A percentile compares a stretch with the other conserved stretches of the same genome.
These are phyloP conservation scores for Microbotryum intermedium DNA, from an alignment of 1,284 basidiomycete species.

Conservation along the genomic window DNA sequence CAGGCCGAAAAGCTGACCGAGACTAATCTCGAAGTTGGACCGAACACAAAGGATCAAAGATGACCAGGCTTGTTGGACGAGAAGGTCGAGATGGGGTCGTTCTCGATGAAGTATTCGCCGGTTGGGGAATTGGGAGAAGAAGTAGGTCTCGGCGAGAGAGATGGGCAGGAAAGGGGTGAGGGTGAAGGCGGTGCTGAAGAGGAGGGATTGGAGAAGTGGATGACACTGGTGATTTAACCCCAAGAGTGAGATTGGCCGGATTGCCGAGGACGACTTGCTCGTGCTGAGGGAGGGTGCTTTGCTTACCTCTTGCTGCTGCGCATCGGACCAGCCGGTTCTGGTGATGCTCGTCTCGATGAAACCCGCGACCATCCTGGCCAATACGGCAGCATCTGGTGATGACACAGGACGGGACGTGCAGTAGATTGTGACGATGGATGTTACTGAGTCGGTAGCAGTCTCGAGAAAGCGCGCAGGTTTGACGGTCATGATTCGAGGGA, in stretches of 20 bases:
- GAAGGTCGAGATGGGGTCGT: not conserved
- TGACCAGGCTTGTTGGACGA: not conserved
- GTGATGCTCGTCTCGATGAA: not conserved
- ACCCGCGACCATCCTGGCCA: not conserved
- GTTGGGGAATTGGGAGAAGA: not conserved
- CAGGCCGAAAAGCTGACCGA: not conserved
- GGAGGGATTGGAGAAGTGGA: not conserved
- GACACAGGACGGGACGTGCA: not conserved
- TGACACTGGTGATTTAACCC: not conserved
- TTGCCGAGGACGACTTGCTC: not conserved
- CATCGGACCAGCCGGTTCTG: not conserved
- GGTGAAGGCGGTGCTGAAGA: not conserved
- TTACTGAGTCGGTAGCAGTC: not conserved
- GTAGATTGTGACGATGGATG: not conserved
- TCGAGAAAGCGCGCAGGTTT: constrained; percentile 4
- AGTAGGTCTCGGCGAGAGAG: not conserved
- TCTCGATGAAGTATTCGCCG: not conserved
- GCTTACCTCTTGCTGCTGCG: not conserved
- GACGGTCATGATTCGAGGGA: constrained; percentile 1
- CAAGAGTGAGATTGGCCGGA: not conserved
- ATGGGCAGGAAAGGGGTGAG: not conserved
- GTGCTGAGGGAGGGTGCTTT: too few species aligned
- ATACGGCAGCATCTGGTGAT: not conserved
- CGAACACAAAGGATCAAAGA: not conserved
- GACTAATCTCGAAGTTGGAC: not conserved